Percentiles rank a stretch among this genome's conserved stretches.
Evolutionary conservation across 768 basidiomycete genomes (phyloP).

Genomic region (Leccinum disarticulatum): DNA sequence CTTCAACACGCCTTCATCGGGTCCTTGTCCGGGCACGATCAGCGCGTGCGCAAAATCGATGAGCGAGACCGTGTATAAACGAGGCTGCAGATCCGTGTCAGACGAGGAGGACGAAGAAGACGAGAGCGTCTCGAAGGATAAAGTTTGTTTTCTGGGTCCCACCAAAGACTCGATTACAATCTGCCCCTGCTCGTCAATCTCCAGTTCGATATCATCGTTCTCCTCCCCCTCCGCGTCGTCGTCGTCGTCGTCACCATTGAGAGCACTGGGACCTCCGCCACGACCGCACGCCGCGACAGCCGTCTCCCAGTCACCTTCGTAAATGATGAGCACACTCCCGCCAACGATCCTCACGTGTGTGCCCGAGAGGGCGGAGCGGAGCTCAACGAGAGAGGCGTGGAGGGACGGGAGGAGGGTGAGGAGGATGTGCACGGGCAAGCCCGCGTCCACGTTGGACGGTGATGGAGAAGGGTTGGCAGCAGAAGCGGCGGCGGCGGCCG

Average conservation of each 20-base stretch:
- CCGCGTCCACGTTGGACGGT: slow-evolving; percentile 29
- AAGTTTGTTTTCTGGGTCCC: background rate
- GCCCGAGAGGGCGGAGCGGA: slow-evolving; percentile 47
- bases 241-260: slow-evolving; percentile 28
- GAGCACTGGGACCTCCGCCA: slow-evolving; percentile 32
- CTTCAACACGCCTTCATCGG: slow-evolving; percentile 72
- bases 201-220: slow-evolving; percentile 40
- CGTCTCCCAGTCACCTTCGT: slow-evolving; percentile 58
- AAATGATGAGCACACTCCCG: slow-evolving; percentile 76
- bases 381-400: slow-evolving; percentile 49
- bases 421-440: slow-evolving; percentile 56
- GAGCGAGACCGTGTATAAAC: slow-evolving; percentile 60
- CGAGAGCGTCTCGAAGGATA: slow-evolving; percentile 19
- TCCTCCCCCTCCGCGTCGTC: slow-evolving; percentile 35
- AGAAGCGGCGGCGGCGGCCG: slow-evolving; percentile 5
- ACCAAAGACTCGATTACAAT: slow-evolving; percentile 22
- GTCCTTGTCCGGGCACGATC: slow-evolving; percentile 64
- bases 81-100: slow-evolving; percentile 3
- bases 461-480: slow-evolving; percentile 3
- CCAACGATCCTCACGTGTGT: slow-evolving; percentile 82
- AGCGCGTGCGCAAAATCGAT: slow-evolving; percentile 96
- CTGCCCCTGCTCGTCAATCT: slow-evolving; percentile 30
- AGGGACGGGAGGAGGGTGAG: slow-evolving; percentile 58
- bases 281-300: slow-evolving; percentile 36
- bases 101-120: slow-evolving; percentile 44